A percentile compares a stretch with the other conserved stretches of the same genome.
phyloP scores from a whole-genome alignment of 2,329 filamentous ascomycete genomes.

The Penicillium concentricum region DNA sequence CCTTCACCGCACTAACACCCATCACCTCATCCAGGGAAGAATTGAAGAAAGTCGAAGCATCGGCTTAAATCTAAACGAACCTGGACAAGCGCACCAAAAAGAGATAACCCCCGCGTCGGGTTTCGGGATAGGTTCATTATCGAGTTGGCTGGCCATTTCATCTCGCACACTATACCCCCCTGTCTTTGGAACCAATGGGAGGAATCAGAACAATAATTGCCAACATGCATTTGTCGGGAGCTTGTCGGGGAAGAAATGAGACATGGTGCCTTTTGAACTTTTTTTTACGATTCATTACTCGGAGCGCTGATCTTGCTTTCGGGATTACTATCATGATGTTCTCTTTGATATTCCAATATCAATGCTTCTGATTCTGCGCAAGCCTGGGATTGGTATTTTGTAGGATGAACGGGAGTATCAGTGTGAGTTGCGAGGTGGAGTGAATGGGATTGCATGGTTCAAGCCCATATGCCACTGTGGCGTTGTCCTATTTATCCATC shows the following conservation, averaged over 20 bases:
- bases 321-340: neutral
- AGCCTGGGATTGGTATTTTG: neutral
- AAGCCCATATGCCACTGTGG: neutral
- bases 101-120: neutral
- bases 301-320: neutral
- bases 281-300: constrained; percentile 3
- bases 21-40: constrained; percentile 56
- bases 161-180: constrained; percentile 10
- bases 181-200: constrained; percentile 6
- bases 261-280: neutral
- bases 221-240: constrained; percentile 3
- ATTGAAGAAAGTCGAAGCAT: constrained; percentile 85
- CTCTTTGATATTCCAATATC: neutral
- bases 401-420: neutral
- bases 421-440: too few species aligned
- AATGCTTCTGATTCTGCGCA: neutral
- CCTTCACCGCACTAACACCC: constrained; percentile 1
- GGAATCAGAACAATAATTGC: neutral
- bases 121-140: constrained; percentile 5
- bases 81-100: constrained; percentile 1
- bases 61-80: constrained; percentile 54
- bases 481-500: neutral
- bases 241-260: constrained; percentile 5
- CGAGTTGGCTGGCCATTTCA: constrained; percentile 10
- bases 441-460: neutral